phyloP scores from a whole-genome alignment of 2,329 filamentous ascomycete genomes.

The Aspergillus intermedius region DNA sequence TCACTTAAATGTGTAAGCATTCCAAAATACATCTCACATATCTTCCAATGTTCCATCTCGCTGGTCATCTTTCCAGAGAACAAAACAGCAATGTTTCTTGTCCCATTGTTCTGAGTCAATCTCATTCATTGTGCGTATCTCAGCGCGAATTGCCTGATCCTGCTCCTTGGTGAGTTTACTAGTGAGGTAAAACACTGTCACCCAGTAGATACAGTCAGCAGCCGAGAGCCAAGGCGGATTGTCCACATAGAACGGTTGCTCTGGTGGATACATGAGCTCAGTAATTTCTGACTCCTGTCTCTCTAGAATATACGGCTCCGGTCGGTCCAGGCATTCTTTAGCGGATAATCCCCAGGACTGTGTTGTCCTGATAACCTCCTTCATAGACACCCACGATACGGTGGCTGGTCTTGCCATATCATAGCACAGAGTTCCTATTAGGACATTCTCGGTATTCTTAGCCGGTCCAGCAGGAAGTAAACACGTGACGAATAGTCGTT shows the following conservation, averaged over 20 bases:
- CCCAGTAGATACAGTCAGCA: background rate
- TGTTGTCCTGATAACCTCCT: background rate
- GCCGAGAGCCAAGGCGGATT: background rate
- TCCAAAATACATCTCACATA: conserved; percentile 2
- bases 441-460: background rate
- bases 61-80: background rate
- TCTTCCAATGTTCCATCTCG: conserved; percentile 1
- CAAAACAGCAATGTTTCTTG: background rate
- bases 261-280: background rate
- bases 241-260: background rate
- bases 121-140: background rate
- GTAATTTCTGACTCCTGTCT: background rate
- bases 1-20: background rate
- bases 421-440: background rate
- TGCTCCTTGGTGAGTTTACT: background rate
- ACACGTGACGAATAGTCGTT: background rate
- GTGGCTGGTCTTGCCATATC: background rate
- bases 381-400: background rate
- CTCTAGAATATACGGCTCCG: background rate
- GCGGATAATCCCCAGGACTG: background rate
- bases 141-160: background rate
- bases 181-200: background rate
- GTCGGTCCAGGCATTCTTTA: background rate
- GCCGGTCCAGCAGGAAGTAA: background rate
- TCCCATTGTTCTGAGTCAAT: background rate